Evolutionary conservation across 805 yeast species (phyloP), one percentile per base, ranked within the genome.

Genomic region (Yarrowia phangngaensis): DNA sequence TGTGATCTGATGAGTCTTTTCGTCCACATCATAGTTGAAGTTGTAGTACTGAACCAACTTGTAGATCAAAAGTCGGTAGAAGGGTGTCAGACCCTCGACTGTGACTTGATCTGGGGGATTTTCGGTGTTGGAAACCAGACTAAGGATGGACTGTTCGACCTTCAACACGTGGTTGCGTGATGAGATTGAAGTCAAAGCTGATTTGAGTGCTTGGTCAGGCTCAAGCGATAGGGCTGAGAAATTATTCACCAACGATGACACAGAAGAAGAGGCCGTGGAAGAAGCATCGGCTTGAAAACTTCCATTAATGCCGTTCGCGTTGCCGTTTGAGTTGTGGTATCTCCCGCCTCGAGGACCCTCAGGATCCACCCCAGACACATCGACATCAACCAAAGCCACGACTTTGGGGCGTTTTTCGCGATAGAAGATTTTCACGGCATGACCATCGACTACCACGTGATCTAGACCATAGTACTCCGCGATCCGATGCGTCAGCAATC

Each of bases 401-500:
- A 41, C 35, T n/a, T 20, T 11, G 12, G 34, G 35, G 12, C 34
- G 28, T 15, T 28, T 29, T 20, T 53, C 35, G 15, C 51, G 65
- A 55, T 71, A 72, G 62, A 60, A 72, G 7, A 72, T 66, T 5
- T 70, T 60, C 17, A 72, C 67, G 16, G 78, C 71, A 43, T 67
- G 66, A 8, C 78, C 79, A 52, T 73, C 79, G 22, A 58, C 75
- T 9, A 76, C 64, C 7, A 71, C 71, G 58, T 83, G 89, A 32
- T 78, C 79, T 50, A 82, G 61, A 17, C 70, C 66, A 58, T 81
- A 80, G 60, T 80, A 81, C 28, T 78, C 82, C 4, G 88, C 84
- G 26, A 82, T 65, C 55, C 81, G 83, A 62, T 84, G 89, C 0
- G 82, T 72, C 48, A 84, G 64, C 35, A 84, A 66, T 55, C 90